A percentile compares a stretch with the other conserved stretches of the same genome.
Conservation (phyloP, 371 early-diverging fungal species). For the Circinella minor region DNA sequence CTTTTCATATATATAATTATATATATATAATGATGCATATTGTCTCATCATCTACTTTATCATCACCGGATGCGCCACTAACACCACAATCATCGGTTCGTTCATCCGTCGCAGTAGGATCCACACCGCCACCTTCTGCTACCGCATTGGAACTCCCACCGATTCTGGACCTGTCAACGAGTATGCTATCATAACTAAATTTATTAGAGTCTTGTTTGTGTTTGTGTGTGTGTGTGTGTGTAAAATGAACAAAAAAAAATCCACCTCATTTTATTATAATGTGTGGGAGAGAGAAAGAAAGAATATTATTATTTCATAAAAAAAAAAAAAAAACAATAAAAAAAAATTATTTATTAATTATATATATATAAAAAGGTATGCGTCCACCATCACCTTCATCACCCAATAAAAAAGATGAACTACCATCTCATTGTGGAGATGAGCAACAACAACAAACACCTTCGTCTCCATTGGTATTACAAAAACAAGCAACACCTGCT, state of each 20-base stretch:
- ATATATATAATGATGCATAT: conserved; percentile 7
- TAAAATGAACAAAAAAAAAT: neutral
- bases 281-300: neutral
- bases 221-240: no score
- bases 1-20: neutral
- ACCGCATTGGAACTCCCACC: conserved; percentile 29
- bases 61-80: conserved; percentile 1
- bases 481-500: conserved; percentile 17
- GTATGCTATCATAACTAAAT: neutral
- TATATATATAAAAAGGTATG: neutral
- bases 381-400: conserved; percentile 11
- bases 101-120: neutral
- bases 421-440: neutral
- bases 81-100: neutral
- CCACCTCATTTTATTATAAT: no score
- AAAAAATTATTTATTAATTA: conserved; percentile 1
- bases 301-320: neutral
- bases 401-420: conserved; percentile 13
- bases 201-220: no score
- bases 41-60: conserved; percentile 2
- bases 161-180: conserved; percentile 17
- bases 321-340: neutral
- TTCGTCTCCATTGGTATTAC: neutral
- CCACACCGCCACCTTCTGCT: conserved; percentile 20
- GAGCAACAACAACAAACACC: neutral